These are phyloP conservation scores for Delonix regia DNA, from an alignment of 306 rosid species.

Conservation along the genomic window DNA sequence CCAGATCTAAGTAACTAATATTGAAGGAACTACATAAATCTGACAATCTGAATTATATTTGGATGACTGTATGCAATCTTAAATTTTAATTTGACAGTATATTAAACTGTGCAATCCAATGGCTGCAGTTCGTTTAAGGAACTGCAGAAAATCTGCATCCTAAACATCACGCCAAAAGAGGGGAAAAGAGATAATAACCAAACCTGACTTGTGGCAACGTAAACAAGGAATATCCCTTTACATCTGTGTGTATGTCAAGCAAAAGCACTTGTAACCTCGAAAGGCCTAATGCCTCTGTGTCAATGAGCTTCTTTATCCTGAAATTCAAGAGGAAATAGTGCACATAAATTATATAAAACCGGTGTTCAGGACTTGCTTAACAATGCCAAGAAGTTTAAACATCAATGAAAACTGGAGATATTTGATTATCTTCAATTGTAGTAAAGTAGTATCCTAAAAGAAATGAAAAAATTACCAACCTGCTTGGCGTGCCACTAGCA, in stretches of 20 bases:
- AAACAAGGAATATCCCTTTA: conserved; percentile 84
- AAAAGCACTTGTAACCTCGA: conserved; percentile 74
- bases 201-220: conserved; percentile 99
- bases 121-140: too few species aligned
- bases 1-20: too few species aligned
- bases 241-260: conserved; percentile 76
- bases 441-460: neutral
- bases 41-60: too few species aligned
- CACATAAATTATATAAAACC: neutral
- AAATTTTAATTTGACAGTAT: too few species aligned
- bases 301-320: conserved; percentile 91
- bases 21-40: too few species aligned
- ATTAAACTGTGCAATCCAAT: too few species aligned
- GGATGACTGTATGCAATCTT: too few species aligned
- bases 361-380: conserved; percentile 6
- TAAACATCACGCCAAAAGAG: neutral
- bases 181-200: conserved; percentile 23
- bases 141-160: too few species aligned
- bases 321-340: neutral
- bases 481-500: conserved; percentile 97
- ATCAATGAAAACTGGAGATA: neutral
- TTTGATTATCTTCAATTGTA: neutral
- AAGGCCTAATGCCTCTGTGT: conserved; percentile 77
- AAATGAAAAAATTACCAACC: conserved; percentile 47
- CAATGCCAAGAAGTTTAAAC: neutral